Evolutionary conservation across 2,329 filamentous ascomycete species (phyloP), one percentile per base, ranked within the genome.

Genomic region (Fusarium succisae): DNA sequence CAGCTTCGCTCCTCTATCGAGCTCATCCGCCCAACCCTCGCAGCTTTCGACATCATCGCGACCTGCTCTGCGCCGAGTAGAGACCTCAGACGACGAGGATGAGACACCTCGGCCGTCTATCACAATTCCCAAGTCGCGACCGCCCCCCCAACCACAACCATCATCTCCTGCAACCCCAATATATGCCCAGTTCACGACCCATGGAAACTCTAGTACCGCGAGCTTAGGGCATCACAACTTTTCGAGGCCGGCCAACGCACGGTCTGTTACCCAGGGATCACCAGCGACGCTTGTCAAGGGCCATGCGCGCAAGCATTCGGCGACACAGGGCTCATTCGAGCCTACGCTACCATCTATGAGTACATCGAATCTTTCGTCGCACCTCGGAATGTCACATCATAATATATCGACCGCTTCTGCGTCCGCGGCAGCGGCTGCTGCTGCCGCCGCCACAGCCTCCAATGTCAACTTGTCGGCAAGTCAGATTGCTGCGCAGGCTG

Each of bases 401-500:
- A 64, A 56, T 12, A 55, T 59, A 20, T 74, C 72, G 8, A 55
- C 74, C 3, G 43, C 51, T 22, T 75, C 74, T 28, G 55, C 70
- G 12, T 69, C 75, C 18, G 70, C 74, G 9, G 75, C 74, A 5
- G 75, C 76, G 1, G 76, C 76, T 1, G 76, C 76, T 4, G 76
- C 76, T 5, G 77, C 73, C 18, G 79, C 81, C 78, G 91, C 82
- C 82, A 83, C 83, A 48, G 80, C 81, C 24, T 76, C 78, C 78
- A 47, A 80, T 78, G 48, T 74, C 18, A 81, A 85, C 32, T 82
- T 90, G 70, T 87, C 87, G 4, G 90, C 93, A n/a, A 94, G 92
- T 81, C 92, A 94, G 81, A 94, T 95, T 73, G 93, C 93, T 44
- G 93, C 93, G 24, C 93, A 95, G 82, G 91, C 93, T 15, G 93